Evolutionary conservation across 2,329 filamentous ascomycete species (phyloP).

Genomic region (Hypoxylon sp.): DNA sequence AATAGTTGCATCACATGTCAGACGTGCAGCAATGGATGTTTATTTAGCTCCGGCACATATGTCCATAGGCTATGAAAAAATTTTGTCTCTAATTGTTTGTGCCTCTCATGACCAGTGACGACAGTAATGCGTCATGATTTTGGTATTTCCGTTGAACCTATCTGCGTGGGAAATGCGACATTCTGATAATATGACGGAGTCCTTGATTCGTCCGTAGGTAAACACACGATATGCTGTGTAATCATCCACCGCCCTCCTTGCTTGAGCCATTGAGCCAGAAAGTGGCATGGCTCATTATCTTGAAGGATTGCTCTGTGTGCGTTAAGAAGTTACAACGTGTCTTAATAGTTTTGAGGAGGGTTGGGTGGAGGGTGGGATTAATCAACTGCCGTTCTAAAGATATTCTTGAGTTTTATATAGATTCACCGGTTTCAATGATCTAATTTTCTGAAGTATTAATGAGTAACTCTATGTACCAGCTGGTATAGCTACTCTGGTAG

Average conservation of each 20-base stretch:
- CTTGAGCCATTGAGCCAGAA: not conserved
- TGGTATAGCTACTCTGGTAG: not conserved
- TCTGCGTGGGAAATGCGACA: not conserved
- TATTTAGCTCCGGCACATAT: not conserved
- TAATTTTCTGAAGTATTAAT: not conserved
- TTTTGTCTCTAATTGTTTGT: not conserved
- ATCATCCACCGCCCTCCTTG: not conserved
- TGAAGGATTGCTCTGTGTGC: not conserved
- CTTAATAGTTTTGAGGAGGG: not conserved
- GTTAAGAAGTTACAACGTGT: not conserved
- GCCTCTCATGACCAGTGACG: not conserved
- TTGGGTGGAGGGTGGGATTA: not conserved
- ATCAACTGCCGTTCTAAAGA: too few species aligned
- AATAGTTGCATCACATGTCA: not conserved
- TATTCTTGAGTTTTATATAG: conserved; percentile 1
- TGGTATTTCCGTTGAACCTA: not conserved
- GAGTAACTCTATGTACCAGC: not conserved
- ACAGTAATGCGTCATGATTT: not conserved
- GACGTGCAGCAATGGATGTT: not conserved
- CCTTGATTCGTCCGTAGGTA: not conserved
- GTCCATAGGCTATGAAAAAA: not conserved
- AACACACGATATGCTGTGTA: conserved; percentile 2
- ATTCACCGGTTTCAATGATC: not conserved
- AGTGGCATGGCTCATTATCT: not conserved
- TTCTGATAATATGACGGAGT: not conserved